Conservation (phyloP, 2,329 filamentous ascomycete genomes). For the Ciborinia camelliae region DNA sequence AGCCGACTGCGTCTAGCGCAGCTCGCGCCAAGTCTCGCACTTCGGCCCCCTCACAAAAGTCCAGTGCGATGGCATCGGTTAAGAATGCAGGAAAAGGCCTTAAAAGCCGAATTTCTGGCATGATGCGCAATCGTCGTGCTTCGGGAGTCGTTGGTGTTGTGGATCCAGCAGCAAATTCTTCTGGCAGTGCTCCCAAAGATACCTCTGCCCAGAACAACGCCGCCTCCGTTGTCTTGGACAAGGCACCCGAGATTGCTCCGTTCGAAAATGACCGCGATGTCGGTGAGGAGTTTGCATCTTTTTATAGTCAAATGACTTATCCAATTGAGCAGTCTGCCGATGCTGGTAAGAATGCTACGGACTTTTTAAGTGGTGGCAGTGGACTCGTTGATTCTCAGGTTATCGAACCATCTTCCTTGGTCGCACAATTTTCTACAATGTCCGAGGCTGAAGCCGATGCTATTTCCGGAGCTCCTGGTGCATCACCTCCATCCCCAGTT, state of each 20-base stretch:
- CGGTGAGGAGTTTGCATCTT: neutral
- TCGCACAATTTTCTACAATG: neutral
- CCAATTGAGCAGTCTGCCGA: neutral
- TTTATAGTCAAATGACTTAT: neutral
- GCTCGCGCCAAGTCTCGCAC: neutral
- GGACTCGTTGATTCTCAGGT: neutral
- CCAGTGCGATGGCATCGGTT: neutral
- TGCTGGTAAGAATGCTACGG: neutral
- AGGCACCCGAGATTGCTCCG: neutral
- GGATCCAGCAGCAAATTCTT: too few species aligned
- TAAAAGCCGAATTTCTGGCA: conserved; percentile 13
- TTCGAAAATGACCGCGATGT: neutral
- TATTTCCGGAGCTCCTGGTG: neutral
- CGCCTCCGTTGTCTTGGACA: neutral
- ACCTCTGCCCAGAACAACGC: too few species aligned
- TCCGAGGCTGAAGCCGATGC: neutral
- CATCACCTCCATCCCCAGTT: neutral
- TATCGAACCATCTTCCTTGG: neutral
- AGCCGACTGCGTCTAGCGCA: neutral
- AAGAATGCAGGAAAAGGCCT: conserved; percentile 18
- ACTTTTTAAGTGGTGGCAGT: neutral
- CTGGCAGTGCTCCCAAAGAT: neutral
- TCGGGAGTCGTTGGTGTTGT: neutral
- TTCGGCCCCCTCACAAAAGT: neutral
- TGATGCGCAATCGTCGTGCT: conserved; percentile 1